Conservation (phyloP, 1,284 basidiomycete species). For the Rhodotorula sp. region DNA sequence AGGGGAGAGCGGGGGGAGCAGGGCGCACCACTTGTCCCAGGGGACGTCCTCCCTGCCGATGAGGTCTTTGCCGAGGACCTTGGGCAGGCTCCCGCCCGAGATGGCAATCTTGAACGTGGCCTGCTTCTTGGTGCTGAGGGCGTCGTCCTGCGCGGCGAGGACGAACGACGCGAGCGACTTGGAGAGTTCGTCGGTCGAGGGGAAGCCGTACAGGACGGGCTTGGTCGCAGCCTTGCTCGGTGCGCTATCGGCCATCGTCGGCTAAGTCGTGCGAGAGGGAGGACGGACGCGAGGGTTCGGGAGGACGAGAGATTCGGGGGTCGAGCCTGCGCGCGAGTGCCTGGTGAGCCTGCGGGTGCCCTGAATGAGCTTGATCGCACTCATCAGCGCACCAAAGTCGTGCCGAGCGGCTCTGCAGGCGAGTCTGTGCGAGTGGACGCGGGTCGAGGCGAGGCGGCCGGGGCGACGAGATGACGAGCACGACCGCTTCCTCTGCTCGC, state of each 20-base stretch:
- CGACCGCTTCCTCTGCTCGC: no score
- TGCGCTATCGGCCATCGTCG: slow-evolving; percentile 46
- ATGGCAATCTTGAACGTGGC: slow-evolving; percentile 88
- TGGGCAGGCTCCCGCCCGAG: slow-evolving; percentile 89
- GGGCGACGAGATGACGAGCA: no score
- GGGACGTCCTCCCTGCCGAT: slow-evolving; percentile 72
- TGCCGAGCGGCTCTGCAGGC: no score
- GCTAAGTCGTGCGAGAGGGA: background rate
- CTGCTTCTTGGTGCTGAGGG: slow-evolving; percentile 81
- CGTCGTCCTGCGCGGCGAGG: slow-evolving; percentile 82
- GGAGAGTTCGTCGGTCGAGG: slow-evolving; percentile 56
- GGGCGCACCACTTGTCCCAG: slow-evolving; percentile 87
- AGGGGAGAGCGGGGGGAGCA: background rate
- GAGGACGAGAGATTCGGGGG: background rate
- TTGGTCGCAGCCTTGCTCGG: slow-evolving; percentile 53
- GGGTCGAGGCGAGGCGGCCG: no score
- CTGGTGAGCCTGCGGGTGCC: background rate
- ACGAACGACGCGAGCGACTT: slow-evolving; percentile 77
- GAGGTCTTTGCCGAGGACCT: slow-evolving; percentile 71
- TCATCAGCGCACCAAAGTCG: no score
- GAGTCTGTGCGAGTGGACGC: no score
- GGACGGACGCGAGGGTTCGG: background rate
- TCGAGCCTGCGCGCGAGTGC: background rate
- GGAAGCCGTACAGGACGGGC: slow-evolving; percentile 76
- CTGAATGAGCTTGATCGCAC: background rate